Base-by-base conservation (phyloP, 2,329 filamentous ascomycete genomes). In the Xylaria sp. region DNA sequence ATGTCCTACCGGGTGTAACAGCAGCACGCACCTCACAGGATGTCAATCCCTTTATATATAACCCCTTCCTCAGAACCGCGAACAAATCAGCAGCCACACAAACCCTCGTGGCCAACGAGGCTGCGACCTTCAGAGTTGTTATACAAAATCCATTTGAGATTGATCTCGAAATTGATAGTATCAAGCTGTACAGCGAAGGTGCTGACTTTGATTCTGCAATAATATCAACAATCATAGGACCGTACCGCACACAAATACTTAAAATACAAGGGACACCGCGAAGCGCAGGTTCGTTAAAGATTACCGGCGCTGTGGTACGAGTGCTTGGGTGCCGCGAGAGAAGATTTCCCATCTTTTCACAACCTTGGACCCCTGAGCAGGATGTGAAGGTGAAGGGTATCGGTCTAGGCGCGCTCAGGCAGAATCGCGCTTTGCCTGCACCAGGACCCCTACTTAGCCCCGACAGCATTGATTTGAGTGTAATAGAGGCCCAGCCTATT, bases 131-230 rank as follows among this genome's bases (percentile, higher is more conserved):
- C 76, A 85, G 86, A 69, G 84, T 98, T 31, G 93, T 91, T 1
- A 80, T 99, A 17, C 95, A 98, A 73, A 99, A 99, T 70, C 92
- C 94, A 0, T 97, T 93, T 70, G 94, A 98, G 63, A 90, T 98
- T 67, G 92, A 97, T 65, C 80, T 99, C 4, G 92, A 96, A 57
- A 88, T 99, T 35, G 93, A 98, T 73, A 89, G 87, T 56, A 84
- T 99, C 46, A 84, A 83, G 25, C 80, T 99, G 6, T 88, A 92
- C 64, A 86, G 88, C 9, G 87, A 91, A 63, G 93, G 92, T 0
- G 84, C 88, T 23, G 83, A 87, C 1, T 92, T 97, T 60, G 85
- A 89, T 57, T 88, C 90, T 0, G 78, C 84, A 6, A 79, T 84
- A 14, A 87, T 90, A 67, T 85, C 84, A 53, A 87, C 90, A 4